Percentiles rank a stretch among this genome's conserved stretches.
These are phyloP conservation scores for Eucalyptus shirleyi DNA, from an alignment of 345 rosid species.

Conservation along the genomic window DNA sequence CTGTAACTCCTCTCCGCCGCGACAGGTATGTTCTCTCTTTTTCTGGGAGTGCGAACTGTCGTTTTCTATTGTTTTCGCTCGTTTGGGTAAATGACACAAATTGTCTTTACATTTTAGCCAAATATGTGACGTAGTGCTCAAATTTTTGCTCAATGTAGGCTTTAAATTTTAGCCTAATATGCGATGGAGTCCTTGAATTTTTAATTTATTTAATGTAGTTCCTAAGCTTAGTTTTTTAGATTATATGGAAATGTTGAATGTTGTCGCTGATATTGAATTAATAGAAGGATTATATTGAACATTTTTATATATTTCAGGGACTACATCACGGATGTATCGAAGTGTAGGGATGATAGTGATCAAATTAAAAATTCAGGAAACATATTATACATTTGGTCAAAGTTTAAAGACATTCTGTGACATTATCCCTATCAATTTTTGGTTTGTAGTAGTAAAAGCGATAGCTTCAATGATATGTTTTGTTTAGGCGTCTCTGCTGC, in stretches of 20 bases:
- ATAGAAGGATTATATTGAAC: fast-evolving
- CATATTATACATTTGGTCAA: fast-evolving
- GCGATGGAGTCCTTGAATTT: fast-evolving
- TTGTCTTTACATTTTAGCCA: fast-evolving
- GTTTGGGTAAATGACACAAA: fast-evolving
- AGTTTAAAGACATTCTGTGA: fast-evolving
- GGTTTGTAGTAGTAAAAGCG: background rate
- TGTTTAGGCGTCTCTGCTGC: slow-evolving; percentile 25
- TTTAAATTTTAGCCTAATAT: fast-evolving
- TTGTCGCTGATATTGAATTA: fast-evolving
- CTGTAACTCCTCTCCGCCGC: slow-evolving; percentile 4
- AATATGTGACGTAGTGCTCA: too few relatives aligned
- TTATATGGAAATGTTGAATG: fast-evolving
- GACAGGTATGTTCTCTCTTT: background rate
- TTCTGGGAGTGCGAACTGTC: background rate
- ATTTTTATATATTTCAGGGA: too few relatives aligned
- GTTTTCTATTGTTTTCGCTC: background rate
- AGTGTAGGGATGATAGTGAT: fast-evolving
- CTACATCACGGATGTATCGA: fast-evolving
- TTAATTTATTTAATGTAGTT: too few relatives aligned
- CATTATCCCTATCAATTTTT: background rate
- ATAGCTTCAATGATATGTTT: background rate
- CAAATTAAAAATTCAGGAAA: fast-evolving
- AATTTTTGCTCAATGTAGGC: fast-evolving
- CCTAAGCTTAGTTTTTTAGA: fast-evolving